Base-by-base conservation (phyloP, 2,329 filamentous ascomycete genomes). In the Aurifilum marmelostoma region DNA sequence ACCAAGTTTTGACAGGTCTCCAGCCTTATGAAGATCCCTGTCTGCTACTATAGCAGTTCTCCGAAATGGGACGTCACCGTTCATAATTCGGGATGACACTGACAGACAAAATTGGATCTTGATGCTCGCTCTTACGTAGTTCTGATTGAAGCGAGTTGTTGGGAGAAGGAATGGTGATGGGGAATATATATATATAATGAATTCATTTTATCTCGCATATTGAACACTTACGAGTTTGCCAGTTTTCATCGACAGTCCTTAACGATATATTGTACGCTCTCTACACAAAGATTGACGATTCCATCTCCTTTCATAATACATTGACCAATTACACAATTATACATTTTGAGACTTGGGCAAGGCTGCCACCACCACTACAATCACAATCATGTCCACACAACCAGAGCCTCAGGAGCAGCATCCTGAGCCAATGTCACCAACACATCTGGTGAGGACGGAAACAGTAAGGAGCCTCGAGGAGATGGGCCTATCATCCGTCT, bases 391-490 rank as follows among this genome's bases (percentile, higher is more conserved):
- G 34, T 39, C 32, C 37, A 24, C 63, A n/a, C 63, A 27, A 29
- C 61, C 32, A 50, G 12, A 47, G 27, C 24, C 27, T 29, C 61
- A 27, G 18, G 41, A 50, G 61, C 41, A 21, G 24, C 27, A 50
- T 63, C 61, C 61, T 50, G 61, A 34, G 41, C 61, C 61, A 24
- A 27, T 16, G 18, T 50, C 61, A 16, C 39, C 39, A 27, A 47
- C 39, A 47, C 27, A 43, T 43, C 41, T 63, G 1, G 61, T n/a
- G 14, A 43, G 61, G 39, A 47, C 61, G 2, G 61, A 63, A 29
- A 63, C 61, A 39, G 39, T 39, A n/a, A 41, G 37, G 24, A 63
- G 61, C n/a, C 39, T 63, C 1, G 39, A 63, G 29, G 61, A 63
- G 27, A 63, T 63, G 61, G 61, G 61, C 27, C 61, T 63, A 12